Percentiles rank a stretch among this genome's conserved stretches.
Conservation (phyloP, 495 filamentous ascomycete species). For the Penicillium pulvis region DNA sequence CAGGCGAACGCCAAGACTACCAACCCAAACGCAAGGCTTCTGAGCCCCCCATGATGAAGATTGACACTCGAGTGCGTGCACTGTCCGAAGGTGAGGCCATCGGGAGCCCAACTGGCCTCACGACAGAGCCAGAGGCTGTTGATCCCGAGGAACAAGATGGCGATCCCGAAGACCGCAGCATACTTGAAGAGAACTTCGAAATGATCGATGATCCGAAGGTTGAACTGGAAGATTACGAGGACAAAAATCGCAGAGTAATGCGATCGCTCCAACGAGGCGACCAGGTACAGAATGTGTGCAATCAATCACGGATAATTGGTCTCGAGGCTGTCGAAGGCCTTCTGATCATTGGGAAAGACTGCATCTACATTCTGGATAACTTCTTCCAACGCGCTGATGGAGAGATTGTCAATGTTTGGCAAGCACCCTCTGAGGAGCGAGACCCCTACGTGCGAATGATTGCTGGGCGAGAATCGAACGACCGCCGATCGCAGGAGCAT, state of each 20-base stretch:
- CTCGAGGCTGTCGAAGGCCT: slow-evolving; percentile 91
- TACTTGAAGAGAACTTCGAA: slow-evolving; percentile 87
- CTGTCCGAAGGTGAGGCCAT: slow-evolving; percentile 35
- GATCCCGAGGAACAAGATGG: slow-evolving; percentile 33
- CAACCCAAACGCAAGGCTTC: slow-evolving; percentile 79
- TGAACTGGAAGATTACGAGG: slow-evolving; percentile 84
- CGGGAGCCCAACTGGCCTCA: slow-evolving; percentile 36
- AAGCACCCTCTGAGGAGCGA: slow-evolving; percentile 88
- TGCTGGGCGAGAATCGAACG: slow-evolving; percentile 69
- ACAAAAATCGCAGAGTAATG: slow-evolving; percentile 98
- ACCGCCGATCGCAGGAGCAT: slow-evolving; percentile 65
- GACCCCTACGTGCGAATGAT: slow-evolving; percentile 96
- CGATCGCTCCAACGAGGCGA: slow-evolving; percentile 89
- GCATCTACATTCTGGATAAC: slow-evolving; percentile 90
- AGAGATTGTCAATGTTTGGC: slow-evolving; percentile 93
- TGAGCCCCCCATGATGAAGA: slow-evolving; percentile 42
- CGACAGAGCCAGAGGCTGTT: slow-evolving; percentile 30
- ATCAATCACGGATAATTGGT: slow-evolving; percentile 90
- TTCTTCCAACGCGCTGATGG: slow-evolving; percentile 93
- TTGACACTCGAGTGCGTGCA: slow-evolving; percentile 38
- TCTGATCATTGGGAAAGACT: slow-evolving; percentile 88
- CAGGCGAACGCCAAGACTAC: slow-evolving; percentile 69
- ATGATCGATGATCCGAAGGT: slow-evolving; percentile 87
- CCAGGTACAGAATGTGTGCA: slow-evolving; percentile 90
- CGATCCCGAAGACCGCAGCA: slow-evolving; percentile 45